Percentiles rank a stretch among this genome's conserved stretches.
Evolutionary conservation across 176 grass and related monocot species (phyloP).

Genomic region (Rhynchospora breviuscula): DNA sequence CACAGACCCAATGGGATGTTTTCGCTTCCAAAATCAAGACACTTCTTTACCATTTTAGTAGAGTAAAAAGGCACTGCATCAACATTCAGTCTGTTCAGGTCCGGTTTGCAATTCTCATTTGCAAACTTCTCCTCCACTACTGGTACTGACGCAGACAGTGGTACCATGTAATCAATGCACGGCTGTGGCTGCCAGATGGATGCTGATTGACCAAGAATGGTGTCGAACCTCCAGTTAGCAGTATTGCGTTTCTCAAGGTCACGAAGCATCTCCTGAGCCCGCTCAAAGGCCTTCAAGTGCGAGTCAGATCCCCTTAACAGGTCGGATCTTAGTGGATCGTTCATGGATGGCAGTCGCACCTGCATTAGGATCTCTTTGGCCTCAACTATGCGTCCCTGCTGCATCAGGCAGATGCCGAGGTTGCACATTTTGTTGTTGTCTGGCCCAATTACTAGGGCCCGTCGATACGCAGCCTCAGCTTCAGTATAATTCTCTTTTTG

Average conservation of each 20-base stretch:
- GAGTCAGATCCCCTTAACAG: constrained; percentile 78
- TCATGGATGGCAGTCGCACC: constrained; percentile 47
- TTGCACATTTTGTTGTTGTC: constrained; percentile 99
- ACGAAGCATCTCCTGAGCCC: constrained; percentile 86
- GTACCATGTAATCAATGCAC: constrained; percentile 54
- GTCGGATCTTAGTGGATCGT: constrained; percentile 29
- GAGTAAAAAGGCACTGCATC: constrained; percentile 82
- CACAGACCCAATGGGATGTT: constrained; percentile 55
- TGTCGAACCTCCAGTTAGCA: constrained; percentile 78
- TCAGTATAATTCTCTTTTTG: constrained; percentile 94
- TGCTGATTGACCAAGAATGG: constrained; percentile 50
- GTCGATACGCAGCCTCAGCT: constrained; percentile 73
- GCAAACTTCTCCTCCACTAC: constrained; percentile 30
- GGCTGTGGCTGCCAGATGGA: constrained; percentile 94
- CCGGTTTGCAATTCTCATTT: constrained; percentile 40
- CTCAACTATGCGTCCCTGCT: constrained; percentile 74
- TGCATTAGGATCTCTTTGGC: constrained; percentile 95
- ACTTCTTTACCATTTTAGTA: constrained; percentile 22
- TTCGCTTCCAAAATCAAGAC: constrained; percentile 11
- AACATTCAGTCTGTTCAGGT: constrained; percentile 53
- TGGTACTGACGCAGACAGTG: constrained; percentile 11
- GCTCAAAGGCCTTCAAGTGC: constrained; percentile 88
- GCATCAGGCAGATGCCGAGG: constrained; percentile 89
- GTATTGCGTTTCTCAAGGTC: constrained; percentile 55
- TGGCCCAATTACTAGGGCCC: constrained; percentile 59